These are phyloP conservation scores for Sporisorium reilianum DNA, from an alignment of 1,284 basidiomycete genomes.

Conservation along the genomic window DNA sequence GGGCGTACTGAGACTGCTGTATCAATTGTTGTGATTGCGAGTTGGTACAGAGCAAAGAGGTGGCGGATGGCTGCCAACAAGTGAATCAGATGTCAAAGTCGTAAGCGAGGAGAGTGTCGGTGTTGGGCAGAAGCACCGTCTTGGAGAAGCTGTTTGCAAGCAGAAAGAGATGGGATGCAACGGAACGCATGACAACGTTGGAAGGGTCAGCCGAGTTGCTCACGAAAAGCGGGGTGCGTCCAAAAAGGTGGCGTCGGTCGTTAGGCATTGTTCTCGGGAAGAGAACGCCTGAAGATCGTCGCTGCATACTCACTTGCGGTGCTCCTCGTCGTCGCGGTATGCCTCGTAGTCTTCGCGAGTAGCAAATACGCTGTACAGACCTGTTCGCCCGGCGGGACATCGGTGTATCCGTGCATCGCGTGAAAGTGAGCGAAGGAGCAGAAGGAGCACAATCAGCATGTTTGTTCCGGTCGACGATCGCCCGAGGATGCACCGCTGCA, in stretches of 20 bases:
- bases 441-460: background rate
- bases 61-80: background rate
- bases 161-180: background rate
- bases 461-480: background rate
- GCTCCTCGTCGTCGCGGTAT: conserved; percentile 62
- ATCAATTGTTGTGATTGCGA: background rate
- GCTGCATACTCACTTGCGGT: conserved; percentile 57
- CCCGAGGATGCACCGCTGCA: conserved; percentile 10
- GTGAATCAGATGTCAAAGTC: conserved; percentile 55
- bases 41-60: background rate
- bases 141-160: conserved; percentile 55
- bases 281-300: background rate
- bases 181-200: conserved; percentile 1
- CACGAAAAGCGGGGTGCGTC: background rate
- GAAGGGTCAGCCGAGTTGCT: conserved; percentile 8
- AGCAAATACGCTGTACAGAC: conserved; percentile 58
- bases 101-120: conserved; percentile 60
- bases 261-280: conserved; percentile 9
- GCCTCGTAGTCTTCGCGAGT: conserved; percentile 54
- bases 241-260: background rate
- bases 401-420: conserved; percentile 6
- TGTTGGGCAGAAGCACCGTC: conserved; percentile 58
- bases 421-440: background rate
- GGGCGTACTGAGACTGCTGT: background rate
- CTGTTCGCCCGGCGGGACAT: conserved; percentile 13